A percentile compares a stretch with the other conserved stretches of the same genome.
phyloP scores from a whole-genome alignment of 305 asterid genomes.

The Rubia occidens region DNA sequence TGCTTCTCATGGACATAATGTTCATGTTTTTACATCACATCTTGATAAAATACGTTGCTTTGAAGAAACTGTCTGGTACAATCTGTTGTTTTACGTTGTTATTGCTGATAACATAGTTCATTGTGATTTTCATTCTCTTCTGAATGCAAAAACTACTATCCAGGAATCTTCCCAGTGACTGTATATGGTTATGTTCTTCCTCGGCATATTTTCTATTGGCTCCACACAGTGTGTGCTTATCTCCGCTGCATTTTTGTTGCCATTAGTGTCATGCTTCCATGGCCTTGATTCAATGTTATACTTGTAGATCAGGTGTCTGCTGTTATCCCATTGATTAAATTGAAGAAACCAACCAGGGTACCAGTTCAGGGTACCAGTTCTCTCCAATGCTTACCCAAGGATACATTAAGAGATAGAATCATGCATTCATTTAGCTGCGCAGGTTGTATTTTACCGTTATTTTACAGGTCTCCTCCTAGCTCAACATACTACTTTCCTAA shows the following conservation, averaged over 20 bases:
- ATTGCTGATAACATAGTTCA: not conserved
- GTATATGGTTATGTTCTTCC: conserved; percentile 81
- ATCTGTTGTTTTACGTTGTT: conserved; percentile 1
- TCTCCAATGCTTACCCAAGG: not conserved
- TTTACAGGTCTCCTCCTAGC: conserved; percentile 87
- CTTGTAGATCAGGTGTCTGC: conserved; percentile 84
- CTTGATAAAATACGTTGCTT: conserved; percentile 81
- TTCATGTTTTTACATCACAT: conserved; percentile 82
- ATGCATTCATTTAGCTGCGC: conserved; percentile 14
- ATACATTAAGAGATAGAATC: not conserved
- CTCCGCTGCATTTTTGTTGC: conserved; percentile 86
- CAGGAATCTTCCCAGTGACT: conserved; percentile 70
- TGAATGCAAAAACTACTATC: conserved; percentile 12
- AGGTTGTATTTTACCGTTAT: conserved; percentile 90
- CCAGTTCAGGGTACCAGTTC: conserved; percentile 35
- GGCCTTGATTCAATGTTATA: conserved; percentile 66
- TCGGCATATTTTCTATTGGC: conserved; percentile 61
- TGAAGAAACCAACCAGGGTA: conserved; percentile 70
- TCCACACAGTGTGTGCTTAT: conserved; percentile 90
- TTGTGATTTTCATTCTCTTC: not conserved
- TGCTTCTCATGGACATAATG: conserved; percentile 67
- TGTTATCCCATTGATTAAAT: conserved; percentile 63
- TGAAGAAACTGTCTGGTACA: conserved; percentile 86
- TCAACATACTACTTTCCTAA: conserved; percentile 62
- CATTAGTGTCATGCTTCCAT: conserved; percentile 50